Evolutionary conservation across 257 asterid species (phyloP), one percentile per base, ranked within the genome.

Genomic region (Verbascum thapsus): DNA sequence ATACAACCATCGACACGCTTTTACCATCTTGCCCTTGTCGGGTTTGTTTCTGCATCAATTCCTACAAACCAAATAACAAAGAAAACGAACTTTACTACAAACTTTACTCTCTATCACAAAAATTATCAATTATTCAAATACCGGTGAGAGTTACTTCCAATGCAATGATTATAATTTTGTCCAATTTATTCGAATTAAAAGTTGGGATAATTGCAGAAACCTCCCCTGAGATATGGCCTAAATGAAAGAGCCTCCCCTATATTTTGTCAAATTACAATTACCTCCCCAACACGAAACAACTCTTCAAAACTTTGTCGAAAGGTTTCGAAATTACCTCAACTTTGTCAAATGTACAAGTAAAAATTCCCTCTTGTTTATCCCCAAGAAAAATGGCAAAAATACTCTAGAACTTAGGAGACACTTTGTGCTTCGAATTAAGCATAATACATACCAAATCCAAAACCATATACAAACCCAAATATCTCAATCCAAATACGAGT

Each of bases 1-100:
- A 58, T 17, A 77, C 65, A 0, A 57, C 44, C 16, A 74, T 12
- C 52, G 94, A 84, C 57, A 76, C 58, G 16, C 78, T 70, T 26
- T 26, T 26, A 19, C 77, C 74, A 11, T 76, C 77, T 64, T 69
- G 77, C 52, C 64, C 81, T 71, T 72, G 67, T 74, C 72, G 54
- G 22, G 32, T 70, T 56, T 72, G 84, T 56, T 70, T 75, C 53
- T 66, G 73, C 68, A 79, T 49, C 68, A 69, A 51, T 66, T 79
- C 95, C 96, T 86, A 81, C 58, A 26, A 26, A 26, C 32, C 32
- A 26, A 5, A 26, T 26, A 26, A 5, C 32, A 26, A 26, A 26
- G 5, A 26, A 26, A 26, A 5, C 32, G 23, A 34, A 56, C 20
- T 30, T 13, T 44, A 20, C 6, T 19, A 35, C 19, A 18, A 5